phyloP scores from a whole-genome alignment of 768 basidiomycete species.

The Russula virescens region DNA sequence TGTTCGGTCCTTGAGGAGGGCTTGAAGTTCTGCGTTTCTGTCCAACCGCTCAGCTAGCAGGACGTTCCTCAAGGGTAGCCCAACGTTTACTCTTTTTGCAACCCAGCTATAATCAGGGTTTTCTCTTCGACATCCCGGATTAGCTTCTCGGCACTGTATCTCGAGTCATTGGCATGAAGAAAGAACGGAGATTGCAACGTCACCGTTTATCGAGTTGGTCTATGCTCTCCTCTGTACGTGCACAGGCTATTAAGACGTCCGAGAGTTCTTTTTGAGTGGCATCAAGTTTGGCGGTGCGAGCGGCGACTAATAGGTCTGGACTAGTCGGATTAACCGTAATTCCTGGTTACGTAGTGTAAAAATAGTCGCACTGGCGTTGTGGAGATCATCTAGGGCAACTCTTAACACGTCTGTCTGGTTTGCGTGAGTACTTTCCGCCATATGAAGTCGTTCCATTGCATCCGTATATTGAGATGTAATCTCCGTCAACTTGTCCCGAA shows the following conservation, averaged over 20 bases:
- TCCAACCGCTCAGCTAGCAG: not conserved
- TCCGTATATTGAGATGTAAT: conserved; percentile 22
- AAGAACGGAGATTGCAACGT: not conserved
- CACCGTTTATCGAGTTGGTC: conserved; percentile 11
- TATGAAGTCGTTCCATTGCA: conserved; percentile 18
- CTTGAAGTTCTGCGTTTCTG: conserved; percentile 19
- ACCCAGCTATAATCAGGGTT: not conserved
- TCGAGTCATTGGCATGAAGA: not conserved
- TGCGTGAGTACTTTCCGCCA: conserved; percentile 6
- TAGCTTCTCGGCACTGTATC: conserved; percentile 7
- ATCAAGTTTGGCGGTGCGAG: conserved; percentile 17
- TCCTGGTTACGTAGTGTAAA: not conserved
- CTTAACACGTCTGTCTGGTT: conserved; percentile 10
- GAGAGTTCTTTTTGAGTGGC: conserved; percentile 17
- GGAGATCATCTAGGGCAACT: conserved; percentile 15
- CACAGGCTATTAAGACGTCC: conserved; percentile 5
- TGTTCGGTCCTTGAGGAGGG: conserved; percentile 17
- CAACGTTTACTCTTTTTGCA: conserved; percentile 16
- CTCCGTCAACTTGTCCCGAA: conserved; percentile 25
- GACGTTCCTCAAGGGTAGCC: not conserved
- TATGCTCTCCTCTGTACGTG: conserved; percentile 4
- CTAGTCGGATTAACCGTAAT: not conserved
- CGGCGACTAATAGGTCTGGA: conserved; percentile 4
- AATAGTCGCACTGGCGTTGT: conserved; percentile 15
- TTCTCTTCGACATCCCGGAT: conserved; percentile 11